phyloP scores from a whole-genome alignment of 306 rosid genomes.

The Vigna radiata region DNA sequence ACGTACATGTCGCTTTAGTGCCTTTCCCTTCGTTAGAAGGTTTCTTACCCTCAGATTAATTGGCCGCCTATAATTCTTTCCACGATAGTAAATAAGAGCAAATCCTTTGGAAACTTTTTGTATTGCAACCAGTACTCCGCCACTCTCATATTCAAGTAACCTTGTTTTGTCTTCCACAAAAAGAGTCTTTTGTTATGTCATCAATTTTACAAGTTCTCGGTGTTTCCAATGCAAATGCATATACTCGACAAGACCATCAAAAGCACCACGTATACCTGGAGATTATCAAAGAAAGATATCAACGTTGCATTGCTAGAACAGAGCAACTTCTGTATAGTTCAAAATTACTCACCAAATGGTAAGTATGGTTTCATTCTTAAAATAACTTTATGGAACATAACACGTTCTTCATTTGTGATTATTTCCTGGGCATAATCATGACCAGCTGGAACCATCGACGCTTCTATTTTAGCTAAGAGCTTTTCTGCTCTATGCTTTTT shows the following conservation, averaged over 20 bases:
- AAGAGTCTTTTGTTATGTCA: constrained; percentile 90
- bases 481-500: constrained; percentile 93
- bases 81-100: constrained; percentile 64
- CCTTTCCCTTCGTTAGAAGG: no score
- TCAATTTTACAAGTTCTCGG: constrained; percentile 92
- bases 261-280: constrained; percentile 95
- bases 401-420: constrained; percentile 95
- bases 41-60: no score
- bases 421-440: constrained; percentile 99
- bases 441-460: constrained; percentile 87
- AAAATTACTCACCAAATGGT: constrained; percentile 82
- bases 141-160: constrained; percentile 90
- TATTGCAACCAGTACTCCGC: constrained; percentile 96
- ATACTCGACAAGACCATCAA: constrained; percentile 95
- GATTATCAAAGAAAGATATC: constrained; percentile 41
- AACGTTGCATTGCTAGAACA: constrained; percentile 37
- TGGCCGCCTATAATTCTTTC: no score
- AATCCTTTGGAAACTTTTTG: constrained; percentile 86
- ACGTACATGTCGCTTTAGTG: no score
- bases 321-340: constrained; percentile 24
- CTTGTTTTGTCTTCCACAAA: constrained; percentile 97
- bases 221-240: constrained; percentile 99
- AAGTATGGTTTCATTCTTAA: constrained; percentile 93
- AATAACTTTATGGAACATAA: constrained; percentile 90
- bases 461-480: constrained; percentile 81